These are phyloP conservation scores for Capsicum baccatum DNA, from an alignment of 257 asterid genomes.

Conservation along the genomic window DNA sequence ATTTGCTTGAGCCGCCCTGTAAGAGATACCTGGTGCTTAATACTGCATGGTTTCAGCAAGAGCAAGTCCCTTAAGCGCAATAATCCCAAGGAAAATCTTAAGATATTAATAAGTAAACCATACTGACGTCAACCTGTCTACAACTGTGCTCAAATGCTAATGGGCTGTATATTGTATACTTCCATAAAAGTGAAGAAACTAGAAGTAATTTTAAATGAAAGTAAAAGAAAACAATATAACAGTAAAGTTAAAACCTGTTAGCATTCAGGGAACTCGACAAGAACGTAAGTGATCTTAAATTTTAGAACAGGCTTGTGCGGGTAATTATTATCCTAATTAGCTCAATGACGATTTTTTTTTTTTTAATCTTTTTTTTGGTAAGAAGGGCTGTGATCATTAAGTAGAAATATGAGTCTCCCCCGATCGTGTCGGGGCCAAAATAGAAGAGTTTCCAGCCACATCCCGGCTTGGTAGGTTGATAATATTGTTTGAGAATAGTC, in stretches of 20 bases:
- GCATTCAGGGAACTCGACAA: background rate
- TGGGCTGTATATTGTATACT: background rate
- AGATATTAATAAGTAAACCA: background rate
- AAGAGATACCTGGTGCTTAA: background rate
- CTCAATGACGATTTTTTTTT: background rate
- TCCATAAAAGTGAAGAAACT: background rate
- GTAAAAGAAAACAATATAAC: background rate
- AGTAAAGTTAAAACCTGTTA: background rate
- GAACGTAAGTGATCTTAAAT: background rate
- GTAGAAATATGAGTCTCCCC: too few species aligned
- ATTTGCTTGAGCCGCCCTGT: too few species aligned
- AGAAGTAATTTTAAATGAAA: background rate
- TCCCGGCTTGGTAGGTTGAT: too few species aligned
- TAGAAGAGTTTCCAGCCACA: too few species aligned
- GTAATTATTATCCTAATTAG: background rate
- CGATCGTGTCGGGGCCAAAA: too few species aligned
- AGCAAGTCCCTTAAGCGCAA: background rate
- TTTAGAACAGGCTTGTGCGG: slow-evolving; percentile 1
- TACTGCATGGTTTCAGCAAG: background rate
- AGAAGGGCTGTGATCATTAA: too few species aligned
- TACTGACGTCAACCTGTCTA: background rate
- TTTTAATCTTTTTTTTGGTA: too few species aligned
- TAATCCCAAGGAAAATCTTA: background rate
- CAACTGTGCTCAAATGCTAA: background rate
- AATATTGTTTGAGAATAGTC: too few species aligned